Conservation (phyloP, 495 filamentous ascomycete genomes). For the Aspergillus panamensis region DNA sequence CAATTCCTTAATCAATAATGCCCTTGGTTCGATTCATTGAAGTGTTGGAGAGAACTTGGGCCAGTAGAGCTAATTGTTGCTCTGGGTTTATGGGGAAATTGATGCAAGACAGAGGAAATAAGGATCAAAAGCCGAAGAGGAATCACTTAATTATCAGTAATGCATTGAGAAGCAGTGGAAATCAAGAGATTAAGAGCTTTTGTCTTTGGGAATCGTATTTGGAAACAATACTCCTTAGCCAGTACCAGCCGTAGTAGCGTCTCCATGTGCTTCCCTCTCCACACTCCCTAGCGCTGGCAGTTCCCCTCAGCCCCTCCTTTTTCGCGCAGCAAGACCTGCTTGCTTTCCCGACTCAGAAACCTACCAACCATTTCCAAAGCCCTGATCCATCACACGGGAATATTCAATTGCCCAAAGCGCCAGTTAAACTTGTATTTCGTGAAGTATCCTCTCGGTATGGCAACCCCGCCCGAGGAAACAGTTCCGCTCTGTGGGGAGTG, state of each 20-base stretch:
- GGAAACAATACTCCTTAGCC: background rate
- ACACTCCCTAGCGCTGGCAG: too few relatives aligned
- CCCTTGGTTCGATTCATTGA: too few relatives aligned
- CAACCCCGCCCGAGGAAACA: conserved; percentile 29
- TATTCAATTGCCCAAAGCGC: conserved; percentile 3
- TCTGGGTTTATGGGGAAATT: too few relatives aligned
- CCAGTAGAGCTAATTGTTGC: too few relatives aligned
- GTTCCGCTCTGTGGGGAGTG: conserved; percentile 53
- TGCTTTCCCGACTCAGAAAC: background rate
- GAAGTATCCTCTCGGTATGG: conserved; percentile 15
- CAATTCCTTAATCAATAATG: too few relatives aligned
- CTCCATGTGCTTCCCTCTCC: background rate
- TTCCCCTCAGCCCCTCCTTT: background rate
- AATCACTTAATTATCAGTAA: too few relatives aligned
- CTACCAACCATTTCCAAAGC: background rate
- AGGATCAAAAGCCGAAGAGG: too few relatives aligned
- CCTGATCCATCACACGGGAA: background rate
- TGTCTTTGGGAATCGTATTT: too few relatives aligned
- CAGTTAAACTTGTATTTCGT: background rate
- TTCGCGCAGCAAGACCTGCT: background rate
- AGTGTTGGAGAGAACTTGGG: too few relatives aligned
- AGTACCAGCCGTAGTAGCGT: background rate
- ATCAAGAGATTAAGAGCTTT: too few relatives aligned
- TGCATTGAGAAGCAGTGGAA: too few relatives aligned
- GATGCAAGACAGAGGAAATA: too few relatives aligned